These are phyloP conservation scores for Cerioporus squamosus DNA, from an alignment of 1,284 basidiomycete genomes.

Conservation along the genomic window DNA sequence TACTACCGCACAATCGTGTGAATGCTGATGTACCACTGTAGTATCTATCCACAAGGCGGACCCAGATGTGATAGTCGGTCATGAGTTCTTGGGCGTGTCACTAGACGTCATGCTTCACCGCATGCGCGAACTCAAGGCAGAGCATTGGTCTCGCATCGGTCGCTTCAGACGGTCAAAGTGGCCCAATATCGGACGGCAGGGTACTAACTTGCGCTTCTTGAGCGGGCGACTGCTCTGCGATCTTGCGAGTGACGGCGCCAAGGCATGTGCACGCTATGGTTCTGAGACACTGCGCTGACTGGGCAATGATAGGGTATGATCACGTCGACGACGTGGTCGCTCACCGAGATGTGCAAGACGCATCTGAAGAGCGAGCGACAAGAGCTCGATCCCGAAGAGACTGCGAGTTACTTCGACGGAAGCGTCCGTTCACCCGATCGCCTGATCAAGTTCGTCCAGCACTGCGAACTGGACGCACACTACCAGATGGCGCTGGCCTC, in stretches of 20 bases:
- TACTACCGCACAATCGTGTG: background rate
- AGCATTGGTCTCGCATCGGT: slow-evolving; percentile 94
- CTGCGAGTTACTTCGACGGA: slow-evolving; percentile 89
- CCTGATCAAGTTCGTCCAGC: slow-evolving; percentile 87
- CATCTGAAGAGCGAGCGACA: slow-evolving; percentile 87
- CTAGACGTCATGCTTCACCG: slow-evolving; percentile 92
- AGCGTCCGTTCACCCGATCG: slow-evolving; percentile 79
- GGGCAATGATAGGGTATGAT: slow-evolving; percentile 78
- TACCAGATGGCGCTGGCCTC: slow-evolving; percentile 95
- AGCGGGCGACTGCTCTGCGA: slow-evolving; percentile 92
- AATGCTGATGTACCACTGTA: slow-evolving; percentile 33
- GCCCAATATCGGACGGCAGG: slow-evolving; percentile 84
- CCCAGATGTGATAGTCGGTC: slow-evolving; percentile 94
- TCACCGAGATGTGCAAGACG: slow-evolving; percentile 95
- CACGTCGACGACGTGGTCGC: slow-evolving; percentile 94
- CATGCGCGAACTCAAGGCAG: slow-evolving; percentile 87
- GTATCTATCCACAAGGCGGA: slow-evolving; percentile 87
- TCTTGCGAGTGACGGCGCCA: slow-evolving; percentile 92
- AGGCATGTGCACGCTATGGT: slow-evolving; percentile 52
- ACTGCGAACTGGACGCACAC: slow-evolving; percentile 94
- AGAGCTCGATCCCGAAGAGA: slow-evolving; percentile 97
- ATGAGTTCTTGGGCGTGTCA: slow-evolving; percentile 92
- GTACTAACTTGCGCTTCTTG: slow-evolving; percentile 84
- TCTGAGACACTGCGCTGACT: background rate
- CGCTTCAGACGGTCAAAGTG: slow-evolving; percentile 88